Percentiles rank a stretch among this genome's conserved stretches.
These are phyloP conservation scores for Podila epigama DNA, from an alignment of 192 early-diverging fungal genomes.

Conservation along the genomic window DNA sequence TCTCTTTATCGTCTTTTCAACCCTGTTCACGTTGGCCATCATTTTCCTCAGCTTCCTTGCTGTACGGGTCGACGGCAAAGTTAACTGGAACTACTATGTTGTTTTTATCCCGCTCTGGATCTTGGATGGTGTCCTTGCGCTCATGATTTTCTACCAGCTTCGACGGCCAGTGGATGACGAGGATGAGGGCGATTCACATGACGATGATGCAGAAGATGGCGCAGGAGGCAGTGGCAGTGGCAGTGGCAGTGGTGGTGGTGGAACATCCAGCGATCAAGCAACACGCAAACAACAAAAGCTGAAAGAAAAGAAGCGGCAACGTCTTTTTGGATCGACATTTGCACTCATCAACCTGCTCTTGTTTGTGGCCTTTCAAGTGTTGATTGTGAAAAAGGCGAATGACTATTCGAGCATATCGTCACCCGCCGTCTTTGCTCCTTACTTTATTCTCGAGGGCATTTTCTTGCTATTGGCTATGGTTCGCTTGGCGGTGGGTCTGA, in stretches of 20 bases:
- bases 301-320: neutral
- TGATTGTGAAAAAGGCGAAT: constrained; percentile 76
- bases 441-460: constrained; percentile 76
- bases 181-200: constrained; percentile 46
- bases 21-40: constrained; percentile 66
- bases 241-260: too few relatives aligned
- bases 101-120: constrained; percentile 87
- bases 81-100: constrained; percentile 70
- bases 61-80: constrained; percentile 70
- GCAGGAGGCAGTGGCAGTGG: too few relatives aligned
- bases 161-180: constrained; percentile 48
- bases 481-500: constrained; percentile 38
- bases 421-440: constrained; percentile 77
- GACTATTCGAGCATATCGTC: constrained; percentile 59
- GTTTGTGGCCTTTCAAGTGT: constrained; percentile 76
- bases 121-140: constrained; percentile 57
- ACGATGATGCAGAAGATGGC: neutral
- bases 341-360: constrained; percentile 58
- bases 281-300: neutral
- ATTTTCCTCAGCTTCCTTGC: constrained; percentile 82
- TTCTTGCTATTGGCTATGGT: constrained; percentile 60
- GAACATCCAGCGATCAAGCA: neutral
- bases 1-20: constrained; percentile 56
- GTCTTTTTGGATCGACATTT: neutral
- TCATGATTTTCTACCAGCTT: constrained; percentile 39